Conservation (phyloP, 176 grass and related monocot species). For the Oryza punctata region DNA sequence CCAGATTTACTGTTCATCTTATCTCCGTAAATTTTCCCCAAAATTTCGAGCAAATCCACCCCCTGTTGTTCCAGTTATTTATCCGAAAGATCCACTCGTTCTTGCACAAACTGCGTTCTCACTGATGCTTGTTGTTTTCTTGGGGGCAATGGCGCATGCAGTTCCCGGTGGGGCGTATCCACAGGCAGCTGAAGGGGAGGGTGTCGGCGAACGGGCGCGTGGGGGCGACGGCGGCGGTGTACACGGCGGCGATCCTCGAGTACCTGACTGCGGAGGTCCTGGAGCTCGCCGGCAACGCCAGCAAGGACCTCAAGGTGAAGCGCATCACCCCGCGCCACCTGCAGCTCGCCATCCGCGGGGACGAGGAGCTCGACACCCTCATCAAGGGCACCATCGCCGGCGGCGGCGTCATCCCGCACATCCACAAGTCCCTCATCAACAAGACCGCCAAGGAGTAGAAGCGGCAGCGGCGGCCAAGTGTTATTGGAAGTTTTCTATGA, state of each 20-base stretch:
- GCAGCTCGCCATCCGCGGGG: conserved; percentile 41
- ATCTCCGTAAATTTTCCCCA: neutral
- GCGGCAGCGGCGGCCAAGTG: neutral
- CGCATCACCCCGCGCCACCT: conserved; percentile 49
- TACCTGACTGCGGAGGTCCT: conserved; percentile 53
- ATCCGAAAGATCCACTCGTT: neutral
- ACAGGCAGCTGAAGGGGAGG: conserved; percentile 48
- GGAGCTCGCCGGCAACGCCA: conserved; percentile 44
- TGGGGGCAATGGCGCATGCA: neutral
- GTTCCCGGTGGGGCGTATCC: conserved; percentile 50
- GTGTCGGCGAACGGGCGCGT: conserved; percentile 40
- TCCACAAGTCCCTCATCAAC: conserved; percentile 58
- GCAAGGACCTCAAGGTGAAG: conserved; percentile 57
- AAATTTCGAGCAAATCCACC: too few species aligned
- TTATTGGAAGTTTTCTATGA: neutral
- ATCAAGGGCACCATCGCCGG: conserved; percentile 55
- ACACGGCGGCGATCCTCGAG: conserved; percentile 45
- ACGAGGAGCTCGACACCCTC: conserved; percentile 53
- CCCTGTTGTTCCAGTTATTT: too few species aligned
- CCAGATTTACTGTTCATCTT: neutral
- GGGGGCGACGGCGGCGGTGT: conserved; percentile 42
- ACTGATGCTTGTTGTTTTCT: neutral
- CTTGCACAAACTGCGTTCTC: too few species aligned
- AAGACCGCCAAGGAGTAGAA: conserved; percentile 49
- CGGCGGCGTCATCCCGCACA: conserved; percentile 43